Percentiles rank a stretch among this genome's conserved stretches.
Evolutionary conservation across 2,329 filamentous ascomycete genomes (phyloP).

Genomic region (Escovopsis sp.): DNA sequence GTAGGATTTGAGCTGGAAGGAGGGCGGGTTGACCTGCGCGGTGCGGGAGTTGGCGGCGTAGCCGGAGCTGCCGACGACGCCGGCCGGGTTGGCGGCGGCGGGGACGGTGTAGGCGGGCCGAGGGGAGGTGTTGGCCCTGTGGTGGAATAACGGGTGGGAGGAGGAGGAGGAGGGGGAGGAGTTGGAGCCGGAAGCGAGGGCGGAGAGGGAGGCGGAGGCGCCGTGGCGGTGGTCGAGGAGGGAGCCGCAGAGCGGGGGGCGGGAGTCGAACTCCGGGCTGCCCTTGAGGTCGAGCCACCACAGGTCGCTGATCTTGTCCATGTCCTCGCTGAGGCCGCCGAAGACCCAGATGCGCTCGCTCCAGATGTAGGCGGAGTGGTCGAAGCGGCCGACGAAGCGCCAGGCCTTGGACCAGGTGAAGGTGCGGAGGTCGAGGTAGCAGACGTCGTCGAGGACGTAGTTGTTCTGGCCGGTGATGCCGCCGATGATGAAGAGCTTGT

Average conservation of each 20-base stretch:
- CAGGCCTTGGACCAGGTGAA: slow-evolving; percentile 95
- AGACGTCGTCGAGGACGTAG: slow-evolving; percentile 86
- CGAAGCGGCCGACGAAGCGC: slow-evolving; percentile 89
- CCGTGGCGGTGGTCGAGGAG: slow-evolving; percentile 33
- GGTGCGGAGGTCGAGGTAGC: slow-evolving; percentile 90
- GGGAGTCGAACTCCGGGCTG: slow-evolving; percentile 66
- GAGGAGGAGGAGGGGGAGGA: slow-evolving; percentile 37
- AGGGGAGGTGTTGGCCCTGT: slow-evolving; percentile 32
- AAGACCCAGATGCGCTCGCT: slow-evolving; percentile 90
- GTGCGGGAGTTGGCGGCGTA: slow-evolving; percentile 55
- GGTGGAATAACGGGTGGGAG: slow-evolving; percentile 28
- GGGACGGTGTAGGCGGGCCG: slow-evolving; percentile 36
- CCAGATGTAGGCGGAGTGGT: slow-evolving; percentile 91
- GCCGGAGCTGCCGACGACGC: slow-evolving; percentile 42
- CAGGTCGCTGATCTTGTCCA: slow-evolving; percentile 91
- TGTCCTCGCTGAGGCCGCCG: slow-evolving; percentile 83
- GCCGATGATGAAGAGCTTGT: slow-evolving; percentile 90
- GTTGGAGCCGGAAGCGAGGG: slow-evolving; percentile 49
- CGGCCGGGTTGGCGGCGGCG: slow-evolving; percentile 18
- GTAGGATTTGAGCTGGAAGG: slow-evolving; percentile 53
- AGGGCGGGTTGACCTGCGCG: slow-evolving; percentile 50
- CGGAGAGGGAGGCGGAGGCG: slow-evolving; percentile 31
- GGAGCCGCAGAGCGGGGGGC: slow-evolving; percentile 37
- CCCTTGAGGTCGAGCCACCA: slow-evolving; percentile 97
- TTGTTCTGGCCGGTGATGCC: slow-evolving; percentile 92